A percentile compares a stretch with the other conserved stretches of the same genome.
These are phyloP conservation scores for Aspergillus flavus DNA, from an alignment of 2,329 filamentous ascomycete species.

Conservation along the genomic window DNA sequence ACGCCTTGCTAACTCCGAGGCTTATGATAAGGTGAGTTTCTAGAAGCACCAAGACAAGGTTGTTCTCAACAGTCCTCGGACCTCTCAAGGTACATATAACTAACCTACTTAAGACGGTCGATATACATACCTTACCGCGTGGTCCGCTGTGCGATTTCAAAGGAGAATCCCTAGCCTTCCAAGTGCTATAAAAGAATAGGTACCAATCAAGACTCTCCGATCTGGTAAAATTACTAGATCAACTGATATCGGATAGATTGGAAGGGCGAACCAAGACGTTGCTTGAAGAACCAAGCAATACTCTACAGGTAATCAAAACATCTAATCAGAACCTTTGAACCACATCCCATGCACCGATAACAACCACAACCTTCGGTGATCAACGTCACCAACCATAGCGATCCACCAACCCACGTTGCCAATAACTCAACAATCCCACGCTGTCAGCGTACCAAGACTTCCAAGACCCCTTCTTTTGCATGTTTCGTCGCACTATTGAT, in stretches of 20 bases:
- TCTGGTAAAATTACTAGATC: neutral
- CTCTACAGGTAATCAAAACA: neutral
- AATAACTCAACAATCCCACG: conserved; percentile 1
- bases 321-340: neutral
- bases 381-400: conserved; percentile 33
- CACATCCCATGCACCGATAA: neutral
- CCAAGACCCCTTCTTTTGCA: conserved; percentile 4
- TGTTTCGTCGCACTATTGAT: conserved; percentile 5
- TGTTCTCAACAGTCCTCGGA: neutral
- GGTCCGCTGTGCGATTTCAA: neutral
- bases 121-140: neutral
- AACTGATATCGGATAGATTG: neutral
- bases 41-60: neutral
- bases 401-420: conserved; percentile 30
- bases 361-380: conserved; percentile 1
- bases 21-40: conserved; percentile 11
- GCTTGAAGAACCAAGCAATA: neutral
- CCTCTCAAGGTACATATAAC: neutral
- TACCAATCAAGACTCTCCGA: neutral
- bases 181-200: neutral
- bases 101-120: neutral
- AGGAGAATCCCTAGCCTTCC: neutral
- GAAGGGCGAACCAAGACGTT: neutral
- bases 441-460: conserved; percentile 2
- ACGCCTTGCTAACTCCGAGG: conserved; percentile 7